These are phyloP conservation scores for Aspergillus diversus DNA, from an alignment of 495 filamentous ascomycete species.

Conservation along the genomic window DNA sequence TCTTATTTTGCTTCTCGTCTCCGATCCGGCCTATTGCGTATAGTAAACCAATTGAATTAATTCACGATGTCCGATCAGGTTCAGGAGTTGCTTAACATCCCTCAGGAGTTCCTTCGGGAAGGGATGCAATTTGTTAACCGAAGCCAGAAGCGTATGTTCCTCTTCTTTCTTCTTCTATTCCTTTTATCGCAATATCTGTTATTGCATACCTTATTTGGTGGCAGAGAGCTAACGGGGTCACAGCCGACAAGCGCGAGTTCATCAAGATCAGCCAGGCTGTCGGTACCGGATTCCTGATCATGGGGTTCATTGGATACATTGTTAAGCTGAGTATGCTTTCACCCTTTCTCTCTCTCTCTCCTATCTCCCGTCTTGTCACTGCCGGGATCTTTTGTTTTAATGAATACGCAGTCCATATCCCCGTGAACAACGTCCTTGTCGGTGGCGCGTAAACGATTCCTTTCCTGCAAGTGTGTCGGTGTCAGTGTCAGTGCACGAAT, in stretches of 20 bases:
- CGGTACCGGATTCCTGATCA: slow-evolving; percentile 86
- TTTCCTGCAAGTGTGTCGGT: too few species aligned
- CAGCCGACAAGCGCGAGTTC: slow-evolving; percentile 84
- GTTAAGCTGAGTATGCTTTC: slow-evolving; percentile 82
- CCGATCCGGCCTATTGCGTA: not conserved
- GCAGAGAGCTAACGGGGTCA: slow-evolving; percentile 11
- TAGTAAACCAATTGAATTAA: not conserved
- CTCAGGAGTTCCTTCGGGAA: slow-evolving; percentile 75
- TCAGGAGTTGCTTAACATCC: slow-evolving; percentile 74
- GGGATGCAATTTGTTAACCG: slow-evolving; percentile 77
- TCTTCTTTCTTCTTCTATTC: not conserved
- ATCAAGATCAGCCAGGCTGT: slow-evolving; percentile 96
- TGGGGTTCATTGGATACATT: slow-evolving; percentile 84
- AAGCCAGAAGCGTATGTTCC: slow-evolving; percentile 67
- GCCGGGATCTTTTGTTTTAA: not conserved
- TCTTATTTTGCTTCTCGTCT: slow-evolving; percentile 2
- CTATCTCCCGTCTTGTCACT: too few species aligned
- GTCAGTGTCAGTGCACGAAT: too few species aligned
- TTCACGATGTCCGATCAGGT: slow-evolving; percentile 68
- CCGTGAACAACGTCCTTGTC: slow-evolving; percentile 82
- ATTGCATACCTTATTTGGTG: not conserved
- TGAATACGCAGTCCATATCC: slow-evolving; percentile 66
- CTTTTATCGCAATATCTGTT: not conserved
- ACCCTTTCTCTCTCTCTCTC: not conserved
- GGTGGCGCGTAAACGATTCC: slow-evolving; percentile 59